phyloP scores from a whole-genome alignment of 2,329 filamentous ascomycete species.

The Nemania serpens region DNA sequence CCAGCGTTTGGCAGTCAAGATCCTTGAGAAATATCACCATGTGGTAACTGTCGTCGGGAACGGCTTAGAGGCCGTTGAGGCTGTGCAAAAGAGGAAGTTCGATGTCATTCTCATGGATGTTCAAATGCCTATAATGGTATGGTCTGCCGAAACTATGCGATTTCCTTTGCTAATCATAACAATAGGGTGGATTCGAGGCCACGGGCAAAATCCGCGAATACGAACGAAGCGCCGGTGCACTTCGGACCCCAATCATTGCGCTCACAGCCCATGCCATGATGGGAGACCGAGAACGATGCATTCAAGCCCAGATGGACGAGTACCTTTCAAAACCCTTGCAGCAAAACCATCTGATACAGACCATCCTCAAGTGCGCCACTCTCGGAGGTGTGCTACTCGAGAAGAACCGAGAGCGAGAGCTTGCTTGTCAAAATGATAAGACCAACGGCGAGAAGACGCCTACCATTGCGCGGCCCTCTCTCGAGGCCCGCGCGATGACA shows the following conservation, averaged over 20 bases:
- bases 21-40: slow-evolving; percentile 95
- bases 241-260: slow-evolving; percentile 92
- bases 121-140: slow-evolving; percentile 98
- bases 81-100: slow-evolving; percentile 89
- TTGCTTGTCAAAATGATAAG: slow-evolving; percentile 55
- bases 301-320: slow-evolving; percentile 99
- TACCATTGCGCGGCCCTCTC: slow-evolving; percentile 34
- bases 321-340: slow-evolving; percentile 96
- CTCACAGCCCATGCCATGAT: slow-evolving; percentile 98
- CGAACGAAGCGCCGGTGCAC: slow-evolving; percentile 78
- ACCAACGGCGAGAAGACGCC: slow-evolving; percentile 49
- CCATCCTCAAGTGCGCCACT: slow-evolving; percentile 94
- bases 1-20: slow-evolving; percentile 93
- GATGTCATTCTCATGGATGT: slow-evolving; percentile 99
- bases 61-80: slow-evolving; percentile 88
- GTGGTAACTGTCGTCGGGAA: slow-evolving; percentile 93
- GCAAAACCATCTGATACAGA: slow-evolving; percentile 96
- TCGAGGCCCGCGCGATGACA: slow-evolving; percentile 69
- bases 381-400: slow-evolving; percentile 83
- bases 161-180: slow-evolving; percentile 20
- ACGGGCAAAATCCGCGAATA: slow-evolving; percentile 96
- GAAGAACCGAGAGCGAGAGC: slow-evolving; percentile 69
- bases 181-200: slow-evolving; percentile 89
- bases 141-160: slow-evolving; percentile 34
- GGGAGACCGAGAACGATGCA: slow-evolving; percentile 96